A percentile compares a stretch with the other conserved stretches of the same genome.
Evolutionary conservation across 805 yeast species (phyloP).

Genomic region (Jamesozyma rosinii): DNA sequence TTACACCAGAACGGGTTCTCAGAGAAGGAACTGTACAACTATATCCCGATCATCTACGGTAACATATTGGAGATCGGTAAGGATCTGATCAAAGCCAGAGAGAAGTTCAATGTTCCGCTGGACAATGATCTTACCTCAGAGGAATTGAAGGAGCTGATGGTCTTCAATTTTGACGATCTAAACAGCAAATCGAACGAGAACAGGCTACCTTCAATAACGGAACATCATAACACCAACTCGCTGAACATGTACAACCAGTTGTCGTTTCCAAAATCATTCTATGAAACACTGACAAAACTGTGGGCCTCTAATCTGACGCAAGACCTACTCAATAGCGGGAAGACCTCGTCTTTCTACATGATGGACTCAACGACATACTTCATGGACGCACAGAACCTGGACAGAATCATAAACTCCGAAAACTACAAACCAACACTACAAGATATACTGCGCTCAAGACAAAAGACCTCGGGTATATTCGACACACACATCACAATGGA

Average conservation of each 20-base stretch:
- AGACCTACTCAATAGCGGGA: constrained; percentile 42
- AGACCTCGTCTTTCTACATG: constrained; percentile 64
- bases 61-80: constrained; percentile 72
- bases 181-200: not conserved
- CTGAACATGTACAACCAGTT: not conserved
- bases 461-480: constrained; percentile 86
- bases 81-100: constrained; percentile 57
- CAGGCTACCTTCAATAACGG: not conserved
- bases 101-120: constrained; percentile 36
- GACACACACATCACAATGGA: constrained; percentile 75
- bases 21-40: constrained; percentile 56
- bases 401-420: constrained; percentile 39
- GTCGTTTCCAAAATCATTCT: constrained; percentile 40
- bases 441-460: constrained; percentile 79
- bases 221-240: not conserved
- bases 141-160: constrained; percentile 10
- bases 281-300: constrained; percentile 40
- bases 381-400: constrained; percentile 44
- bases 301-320: constrained; percentile 53
- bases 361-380: constrained; percentile 82
- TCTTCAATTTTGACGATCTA: constrained; percentile 1
- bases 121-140: constrained; percentile 7
- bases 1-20: constrained; percentile 30
- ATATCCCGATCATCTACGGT: constrained; percentile 68
- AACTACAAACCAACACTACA: constrained; percentile 63